phyloP scores from a whole-genome alignment of 352 stramenopile genomes.

The Phytophthora sp. region DNA sequence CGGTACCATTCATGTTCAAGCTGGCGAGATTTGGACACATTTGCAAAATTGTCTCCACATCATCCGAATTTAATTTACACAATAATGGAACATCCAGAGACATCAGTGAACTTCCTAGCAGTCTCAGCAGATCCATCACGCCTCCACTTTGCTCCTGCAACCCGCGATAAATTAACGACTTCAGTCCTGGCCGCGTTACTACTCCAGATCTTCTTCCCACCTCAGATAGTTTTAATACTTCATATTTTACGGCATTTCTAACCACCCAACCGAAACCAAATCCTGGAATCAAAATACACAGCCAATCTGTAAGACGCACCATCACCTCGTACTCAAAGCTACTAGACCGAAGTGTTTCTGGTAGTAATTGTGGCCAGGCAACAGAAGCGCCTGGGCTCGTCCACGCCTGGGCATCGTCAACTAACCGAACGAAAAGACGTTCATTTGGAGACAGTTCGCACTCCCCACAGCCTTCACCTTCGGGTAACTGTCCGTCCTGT shows the following conservation, averaged over 20 bases:
- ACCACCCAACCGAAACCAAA: constrained; percentile 44
- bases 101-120: constrained; percentile 26
- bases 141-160: constrained; percentile 19
- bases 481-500: constrained; percentile 22
- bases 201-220: neutral
- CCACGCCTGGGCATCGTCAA: constrained; percentile 30
- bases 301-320: constrained; percentile 23
- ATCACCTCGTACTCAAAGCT: constrained; percentile 45
- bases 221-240: constrained; percentile 7
- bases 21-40: constrained; percentile 31
- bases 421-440: constrained; percentile 29
- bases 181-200: constrained; percentile 10
- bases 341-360: neutral
- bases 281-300: constrained; percentile 47
- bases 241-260: constrained; percentile 21
- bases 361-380: constrained; percentile 23
- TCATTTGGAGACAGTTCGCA: constrained; percentile 23
- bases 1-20: constrained; percentile 25
- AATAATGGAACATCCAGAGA: constrained; percentile 30
- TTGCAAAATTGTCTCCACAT: constrained; percentile 28
- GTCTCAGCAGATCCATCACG: constrained; percentile 10
- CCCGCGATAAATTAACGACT: constrained; percentile 33
- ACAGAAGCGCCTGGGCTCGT: constrained; percentile 10
- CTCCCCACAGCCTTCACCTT: constrained; percentile 36
- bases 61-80: constrained; percentile 19